Evolutionary conservation across 2,329 filamentous ascomycete genomes (phyloP).

Genomic region (Metarhizium brunneum): DNA sequence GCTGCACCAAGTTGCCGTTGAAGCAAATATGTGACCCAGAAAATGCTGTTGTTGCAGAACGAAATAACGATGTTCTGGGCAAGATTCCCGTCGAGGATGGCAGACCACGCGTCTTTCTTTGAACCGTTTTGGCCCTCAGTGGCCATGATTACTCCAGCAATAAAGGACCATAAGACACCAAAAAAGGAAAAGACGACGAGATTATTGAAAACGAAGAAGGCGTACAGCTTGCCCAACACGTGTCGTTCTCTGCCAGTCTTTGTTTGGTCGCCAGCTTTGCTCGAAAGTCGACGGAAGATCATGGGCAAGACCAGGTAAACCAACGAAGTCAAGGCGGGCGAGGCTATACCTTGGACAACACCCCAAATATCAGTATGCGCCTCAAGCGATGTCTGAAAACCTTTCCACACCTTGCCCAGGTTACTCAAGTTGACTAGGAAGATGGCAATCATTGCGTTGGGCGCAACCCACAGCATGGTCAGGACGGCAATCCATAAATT

Average conservation of each 20-base stretch:
- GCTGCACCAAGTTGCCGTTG: slow-evolving; percentile 89
- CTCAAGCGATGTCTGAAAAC: slow-evolving; percentile 58
- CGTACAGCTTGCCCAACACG: slow-evolving; percentile 81
- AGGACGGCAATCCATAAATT: slow-evolving; percentile 74
- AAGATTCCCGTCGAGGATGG: slow-evolving; percentile 55
- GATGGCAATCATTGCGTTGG: slow-evolving; percentile 89
- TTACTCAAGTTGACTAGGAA: slow-evolving; percentile 84
- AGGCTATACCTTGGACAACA: slow-evolving; percentile 82
- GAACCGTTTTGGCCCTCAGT: slow-evolving; percentile 31
- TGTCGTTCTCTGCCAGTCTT: slow-evolving; percentile 90
- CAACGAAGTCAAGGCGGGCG: slow-evolving; percentile 77
- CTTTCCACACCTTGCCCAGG: slow-evolving; percentile 68
- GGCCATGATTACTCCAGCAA: slow-evolving; percentile 53
- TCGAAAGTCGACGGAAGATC: slow-evolving; percentile 80
- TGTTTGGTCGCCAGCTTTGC: slow-evolving; percentile 76
- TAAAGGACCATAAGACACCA: slow-evolving; percentile 68
- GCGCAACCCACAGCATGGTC: slow-evolving; percentile 78
- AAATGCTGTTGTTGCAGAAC: slow-evolving; percentile 73
- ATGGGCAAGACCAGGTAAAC: slow-evolving; percentile 83
- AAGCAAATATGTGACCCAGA: slow-evolving; percentile 90
- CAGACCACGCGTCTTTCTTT: slow-evolving; percentile 56
- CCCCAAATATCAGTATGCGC: slow-evolving; percentile 64
- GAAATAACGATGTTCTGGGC: slow-evolving; percentile 58
- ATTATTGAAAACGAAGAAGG: slow-evolving; percentile 98
- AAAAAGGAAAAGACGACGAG: slow-evolving; percentile 90